Base-by-base conservation (phyloP, 1,284 basidiomycete species). In the Phellopilus nigrolimitatus region DNA sequence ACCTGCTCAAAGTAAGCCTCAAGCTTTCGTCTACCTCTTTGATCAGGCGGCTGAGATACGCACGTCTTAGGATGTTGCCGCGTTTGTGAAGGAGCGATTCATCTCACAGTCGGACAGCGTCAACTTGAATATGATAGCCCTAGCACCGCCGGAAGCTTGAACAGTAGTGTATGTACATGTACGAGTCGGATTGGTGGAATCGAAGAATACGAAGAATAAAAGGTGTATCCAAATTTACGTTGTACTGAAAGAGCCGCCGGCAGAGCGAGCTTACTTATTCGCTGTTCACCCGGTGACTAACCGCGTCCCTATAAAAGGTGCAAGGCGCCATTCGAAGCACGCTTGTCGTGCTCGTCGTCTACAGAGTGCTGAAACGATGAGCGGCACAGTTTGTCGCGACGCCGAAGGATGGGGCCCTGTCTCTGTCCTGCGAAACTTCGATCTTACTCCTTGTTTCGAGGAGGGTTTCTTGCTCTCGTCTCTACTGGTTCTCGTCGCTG, bases 381-480 rank as follows among this genome's bases (percentile, higher is more conserved):
- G 4, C 21, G 19, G 22, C 39, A 44, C 22, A 24, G 3, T 40
- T 53, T 81, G 79, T 61, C 71, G 63, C 47, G 71, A 77, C 59
- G 47, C 55, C 10, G 83, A 88, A 59, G 83, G 88, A 48, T 90
- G 87, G 80, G 70, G 68, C 1, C 71, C 76, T 12, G 68, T 82
- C 37, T 92, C 89, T 6, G 64, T 60, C 5, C 57, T 68, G 0
- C 78, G 89, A 51, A 71, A 79, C 22, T 89, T 93, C 61, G 93
- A 97, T 67, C 63, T 88, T 10, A 88, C 91, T 0, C 78, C 81
- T 5, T 97, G 94, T 67, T 91, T 90, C 60, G 88, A 95, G 62
- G 83, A 88, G 57, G 82, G 79, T 27, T 62, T 84, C n/a, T 40
- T 91, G 0, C 64, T 87, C 2, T 71, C 84, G 0, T 60, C 72